Percentiles rank a stretch among this genome's conserved stretches.
phyloP scores from a whole-genome alignment of 257 asterid species.

The Petunia axillaris region DNA sequence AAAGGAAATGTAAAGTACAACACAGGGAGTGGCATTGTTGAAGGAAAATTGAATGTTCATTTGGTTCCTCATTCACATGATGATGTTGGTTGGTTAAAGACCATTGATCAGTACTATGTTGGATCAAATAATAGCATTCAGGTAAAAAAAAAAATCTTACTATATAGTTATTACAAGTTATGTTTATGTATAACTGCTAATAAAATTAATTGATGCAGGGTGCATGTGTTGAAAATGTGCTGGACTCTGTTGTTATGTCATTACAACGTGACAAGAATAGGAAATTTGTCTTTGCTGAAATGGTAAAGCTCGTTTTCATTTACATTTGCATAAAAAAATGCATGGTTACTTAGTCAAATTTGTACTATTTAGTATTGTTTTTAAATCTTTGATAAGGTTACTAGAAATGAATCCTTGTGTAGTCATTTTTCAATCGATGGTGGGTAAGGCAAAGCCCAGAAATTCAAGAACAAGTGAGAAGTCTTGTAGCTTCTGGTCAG shows the following conservation, averaged over 20 bases:
- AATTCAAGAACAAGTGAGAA: slow-evolving; percentile 54
- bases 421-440: slow-evolving; percentile 93
- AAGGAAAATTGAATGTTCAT: slow-evolving; percentile 82
- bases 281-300: slow-evolving; percentile 83
- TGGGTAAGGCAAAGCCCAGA: slow-evolving; percentile 72
- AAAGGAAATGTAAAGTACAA: slow-evolving; percentile 49
- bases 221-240: slow-evolving; percentile 80
- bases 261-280: slow-evolving; percentile 67
- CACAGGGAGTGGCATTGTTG: slow-evolving; percentile 65
- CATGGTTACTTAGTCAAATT: background rate
- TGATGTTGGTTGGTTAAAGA: slow-evolving; percentile 96
- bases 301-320: slow-evolving; percentile 49
- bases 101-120: slow-evolving; percentile 87
- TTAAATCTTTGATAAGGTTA: background rate
- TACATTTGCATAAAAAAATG: background rate
- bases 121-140: slow-evolving; percentile 85
- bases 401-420: background rate
- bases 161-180: background rate
- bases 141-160: slow-evolving; percentile 38
- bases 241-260: slow-evolving; percentile 74
- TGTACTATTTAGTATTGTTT: background rate
- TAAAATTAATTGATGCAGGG: slow-evolving; percentile 54
- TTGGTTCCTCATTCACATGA: slow-evolving; percentile 91
- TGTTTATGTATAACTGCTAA: slow-evolving; percentile 1
- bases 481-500: slow-evolving; percentile 70